These are phyloP conservation scores for Colletotrichum chrysophilum DNA, from an alignment of 2,329 filamentous ascomycete genomes.

Conservation along the genomic window DNA sequence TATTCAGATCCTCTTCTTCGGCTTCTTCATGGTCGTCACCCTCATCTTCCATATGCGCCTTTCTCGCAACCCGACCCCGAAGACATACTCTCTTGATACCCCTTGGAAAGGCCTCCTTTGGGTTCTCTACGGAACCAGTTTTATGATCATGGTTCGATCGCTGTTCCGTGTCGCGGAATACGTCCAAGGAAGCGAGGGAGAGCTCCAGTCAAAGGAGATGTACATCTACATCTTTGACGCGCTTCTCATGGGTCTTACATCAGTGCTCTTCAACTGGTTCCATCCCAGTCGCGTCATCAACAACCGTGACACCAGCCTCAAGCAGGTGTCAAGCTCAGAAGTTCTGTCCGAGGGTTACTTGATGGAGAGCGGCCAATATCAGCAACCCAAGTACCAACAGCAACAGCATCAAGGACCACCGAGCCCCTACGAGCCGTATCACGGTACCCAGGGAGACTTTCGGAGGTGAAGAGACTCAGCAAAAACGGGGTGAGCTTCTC, in stretches of 20 bases:
- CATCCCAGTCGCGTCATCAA: constrained; percentile 22
- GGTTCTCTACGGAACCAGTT: constrained; percentile 29
- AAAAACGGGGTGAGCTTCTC: background rate
- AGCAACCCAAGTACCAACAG: background rate
- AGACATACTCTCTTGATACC: constrained; percentile 22
- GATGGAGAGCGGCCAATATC: constrained; percentile 13
- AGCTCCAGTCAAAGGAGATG: constrained; percentile 37
- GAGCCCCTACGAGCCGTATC: background rate
- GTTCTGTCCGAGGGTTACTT: constrained; percentile 2
- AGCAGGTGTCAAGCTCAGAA: background rate
- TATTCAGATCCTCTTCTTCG: constrained; percentile 62
- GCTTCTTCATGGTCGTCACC: constrained; percentile 55
- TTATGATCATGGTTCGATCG: constrained; percentile 45
- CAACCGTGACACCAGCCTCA: background rate
- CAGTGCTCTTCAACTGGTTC: constrained; percentile 23
- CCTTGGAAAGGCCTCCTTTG: constrained; percentile 35
- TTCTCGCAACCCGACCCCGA: constrained; percentile 12
- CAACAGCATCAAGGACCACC: background rate
- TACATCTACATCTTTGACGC: constrained; percentile 45
- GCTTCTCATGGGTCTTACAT: constrained; percentile 34
- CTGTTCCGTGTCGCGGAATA: constrained; percentile 50
- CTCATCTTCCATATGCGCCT: constrained; percentile 48
- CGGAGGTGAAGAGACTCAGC: background rate
- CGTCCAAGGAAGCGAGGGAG: constrained; percentile 36
- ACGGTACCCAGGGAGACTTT: background rate